These are phyloP conservation scores for Candida arabinofermentans DNA, from an alignment of 805 yeast species.

Conservation along the genomic window DNA sequence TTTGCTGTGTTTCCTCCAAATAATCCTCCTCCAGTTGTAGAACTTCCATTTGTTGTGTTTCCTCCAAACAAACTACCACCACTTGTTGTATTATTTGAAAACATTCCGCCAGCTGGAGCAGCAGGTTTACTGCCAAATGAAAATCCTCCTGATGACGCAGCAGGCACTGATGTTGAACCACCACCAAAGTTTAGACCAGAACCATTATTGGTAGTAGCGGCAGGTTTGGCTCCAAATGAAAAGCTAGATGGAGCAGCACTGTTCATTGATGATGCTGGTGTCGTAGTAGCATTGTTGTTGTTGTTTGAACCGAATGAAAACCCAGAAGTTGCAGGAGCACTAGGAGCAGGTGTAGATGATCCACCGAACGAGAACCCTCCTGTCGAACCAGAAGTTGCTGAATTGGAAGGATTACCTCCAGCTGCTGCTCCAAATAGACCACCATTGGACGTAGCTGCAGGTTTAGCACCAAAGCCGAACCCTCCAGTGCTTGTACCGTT, in stretches of 20 bases:
- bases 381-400: neutral
- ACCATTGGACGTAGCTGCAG: no score
- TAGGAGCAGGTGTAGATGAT: constrained; percentile 13
- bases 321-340: constrained; percentile 8
- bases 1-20: constrained; percentile 18
- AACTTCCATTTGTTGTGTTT: constrained; percentile 9
- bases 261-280: no score
- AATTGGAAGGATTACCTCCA: no score
- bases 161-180: neutral
- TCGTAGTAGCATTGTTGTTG: neutral
- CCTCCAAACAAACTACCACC: constrained; percentile 25
- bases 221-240: constrained; percentile 12
- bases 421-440: no score
- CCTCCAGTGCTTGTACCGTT: no score
- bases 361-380: constrained; percentile 11
- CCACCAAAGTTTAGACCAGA: constrained; percentile 6
- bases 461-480: no score
- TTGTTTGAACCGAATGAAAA: constrained; percentile 12
- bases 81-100: constrained; percentile 12
- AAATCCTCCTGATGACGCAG: constrained; percentile 3
- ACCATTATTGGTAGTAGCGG: constrained; percentile 7
- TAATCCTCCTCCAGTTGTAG: constrained; percentile 21
- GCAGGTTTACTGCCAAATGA: constrained; percentile 12
- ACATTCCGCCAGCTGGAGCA: constrained; percentile 16
- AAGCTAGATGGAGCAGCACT: constrained; percentile 6